Conservation (phyloP, 768 basidiomycete genomes). For the Rhizopogon vulgaris region DNA sequence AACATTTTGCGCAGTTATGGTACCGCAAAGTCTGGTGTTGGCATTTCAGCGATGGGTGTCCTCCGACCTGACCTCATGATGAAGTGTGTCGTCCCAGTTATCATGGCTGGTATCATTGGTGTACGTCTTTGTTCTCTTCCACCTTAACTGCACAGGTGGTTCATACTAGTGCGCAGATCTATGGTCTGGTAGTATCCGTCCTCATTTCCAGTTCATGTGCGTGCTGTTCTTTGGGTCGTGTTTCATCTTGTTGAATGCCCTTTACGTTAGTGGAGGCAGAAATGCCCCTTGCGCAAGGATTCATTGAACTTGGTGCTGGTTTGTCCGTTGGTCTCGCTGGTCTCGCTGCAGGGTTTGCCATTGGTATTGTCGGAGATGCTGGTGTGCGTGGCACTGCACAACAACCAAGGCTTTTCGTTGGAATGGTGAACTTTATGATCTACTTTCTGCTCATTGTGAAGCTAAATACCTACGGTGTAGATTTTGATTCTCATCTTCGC, state of each 20-base stretch:
- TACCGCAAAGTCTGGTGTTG: slow-evolving; percentile 97
- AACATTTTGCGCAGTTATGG: slow-evolving; percentile 66
- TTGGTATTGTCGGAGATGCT: slow-evolving; percentile 98
- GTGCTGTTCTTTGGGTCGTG: slow-evolving; percentile 27
- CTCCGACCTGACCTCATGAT: slow-evolving; percentile 96
- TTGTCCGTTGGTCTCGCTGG: slow-evolving; percentile 90
- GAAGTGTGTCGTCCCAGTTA: slow-evolving; percentile 94
- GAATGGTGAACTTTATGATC: slow-evolving; percentile 58
- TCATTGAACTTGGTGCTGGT: slow-evolving; percentile 91
- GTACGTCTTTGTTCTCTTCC: slow-evolving; percentile 39
- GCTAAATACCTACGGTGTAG: slow-evolving; percentile 29
- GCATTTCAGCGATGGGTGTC: slow-evolving; percentile 96
- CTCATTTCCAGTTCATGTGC: slow-evolving; percentile 83
- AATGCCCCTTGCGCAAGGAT: slow-evolving; percentile 92
- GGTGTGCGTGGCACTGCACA: slow-evolving; percentile 98
- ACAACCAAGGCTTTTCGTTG: slow-evolving; percentile 89
- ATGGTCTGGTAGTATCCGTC: slow-evolving; percentile 98
- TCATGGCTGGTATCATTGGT: slow-evolving; percentile 99
- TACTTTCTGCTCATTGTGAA: not conserved
- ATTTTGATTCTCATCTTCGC: slow-evolving; percentile 98
- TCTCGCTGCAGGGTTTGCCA: slow-evolving; percentile 94
- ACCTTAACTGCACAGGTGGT: not conserved
- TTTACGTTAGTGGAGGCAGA: slow-evolving; percentile 47
- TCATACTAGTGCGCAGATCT: slow-evolving; percentile 50
- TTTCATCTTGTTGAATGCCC: not conserved